Base-by-base conservation (phyloP, 2,329 filamentous ascomycete genomes). In the Elsinoe fawcettii region DNA sequence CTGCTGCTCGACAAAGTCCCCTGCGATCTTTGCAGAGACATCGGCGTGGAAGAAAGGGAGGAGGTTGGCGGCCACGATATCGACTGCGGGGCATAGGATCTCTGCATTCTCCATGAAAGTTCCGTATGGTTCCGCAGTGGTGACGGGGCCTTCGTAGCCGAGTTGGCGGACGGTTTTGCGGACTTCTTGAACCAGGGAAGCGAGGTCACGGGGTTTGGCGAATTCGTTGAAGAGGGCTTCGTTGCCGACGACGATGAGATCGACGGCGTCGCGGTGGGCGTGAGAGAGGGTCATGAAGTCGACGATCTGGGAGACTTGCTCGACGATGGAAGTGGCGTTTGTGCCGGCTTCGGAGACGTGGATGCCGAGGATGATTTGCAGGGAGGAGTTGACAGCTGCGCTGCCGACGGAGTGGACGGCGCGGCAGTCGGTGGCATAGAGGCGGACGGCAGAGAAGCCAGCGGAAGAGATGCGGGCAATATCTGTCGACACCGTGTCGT, bases 381-480 rank as follows among this genome's bases (percentile, higher is more conserved):
- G 69, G 60, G 86, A 85, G 71, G 85, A 69, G 65, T 80, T 72
- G 66, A 80, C 73, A 74, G 80, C 84, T 59, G 88, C 87, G 43
- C 75, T 73, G 62, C 88, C 88, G 59, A 96, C 85, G 73, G 82
- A 85, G 69, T 84, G 74, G 60, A 95, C 86, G 57, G 86, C 86
- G 73, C 81, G 79, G 80, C 92, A 97, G 81, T 96, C 91, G 64
- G 90, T 91, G 63, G 86, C 89, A 83, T 97, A 97, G 70, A 93
- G 78, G 72, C 92, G 91, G 57, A 81, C 77, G 30, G 85, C 78
- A 64, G 80, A 84, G 76, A 86, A 87, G 46, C 74, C 75, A 59
- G 74, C 71, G 47, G 66, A 64, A 51, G 70, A 67, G 65, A 77
- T 77, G 60, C 65, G 63, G 59, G 66, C 65, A 60, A 77, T 70